Evolutionary conservation across 148 eudicot species (phyloP), one percentile per base, ranked within the genome.

Genomic region (Chenopodium formosanum): DNA sequence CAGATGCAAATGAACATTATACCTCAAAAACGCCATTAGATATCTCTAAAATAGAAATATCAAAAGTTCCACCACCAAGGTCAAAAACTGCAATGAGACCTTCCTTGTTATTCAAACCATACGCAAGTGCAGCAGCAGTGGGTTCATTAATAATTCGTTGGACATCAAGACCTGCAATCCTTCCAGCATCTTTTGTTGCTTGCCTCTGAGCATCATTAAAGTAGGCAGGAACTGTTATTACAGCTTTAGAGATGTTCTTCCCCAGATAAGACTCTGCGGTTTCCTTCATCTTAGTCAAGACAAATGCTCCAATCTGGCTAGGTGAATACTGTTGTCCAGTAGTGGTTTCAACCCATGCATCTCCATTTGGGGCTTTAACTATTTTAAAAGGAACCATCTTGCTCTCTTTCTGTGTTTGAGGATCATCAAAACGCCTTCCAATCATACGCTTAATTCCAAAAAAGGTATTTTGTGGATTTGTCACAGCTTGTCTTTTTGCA

Each of bases 11-110:
- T 7, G 19, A 56, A 56, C 22, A 56, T 7, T 11, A 50, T 77
- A 90, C 92, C 93, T 90, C 91, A 84, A 90, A 90, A 11, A 90
- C 93, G 29, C 93, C 90, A 81, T 85, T 83, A 2, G 88, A 85
- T 48, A 90, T 90, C 82, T 90, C 93, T 3, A 90, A 48, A 40
- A 90, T 89, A 44, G 93, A 90, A 16, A 90, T 84, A 85, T 90
- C 91, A 79, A 90, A 90, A 56, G 93, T 90, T 64, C 92, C 91
- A 27, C 92, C 92, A 11, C 92, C 92, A 29, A 89, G 86, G 82
- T 89, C 90, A 79, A 88, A 90, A 73, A 90, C 92, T 10, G 93
- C 93, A 22, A 90, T 81, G 9, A 85, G 72, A 31, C 90, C 91
- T 73, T 87, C 89, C 80, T 90, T 90, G 75, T 87, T 87, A 58